Evolutionary conservation across 306 rosid species (phyloP), one percentile per base, ranked within the genome.

Genomic region (Begonia masoniana): DNA sequence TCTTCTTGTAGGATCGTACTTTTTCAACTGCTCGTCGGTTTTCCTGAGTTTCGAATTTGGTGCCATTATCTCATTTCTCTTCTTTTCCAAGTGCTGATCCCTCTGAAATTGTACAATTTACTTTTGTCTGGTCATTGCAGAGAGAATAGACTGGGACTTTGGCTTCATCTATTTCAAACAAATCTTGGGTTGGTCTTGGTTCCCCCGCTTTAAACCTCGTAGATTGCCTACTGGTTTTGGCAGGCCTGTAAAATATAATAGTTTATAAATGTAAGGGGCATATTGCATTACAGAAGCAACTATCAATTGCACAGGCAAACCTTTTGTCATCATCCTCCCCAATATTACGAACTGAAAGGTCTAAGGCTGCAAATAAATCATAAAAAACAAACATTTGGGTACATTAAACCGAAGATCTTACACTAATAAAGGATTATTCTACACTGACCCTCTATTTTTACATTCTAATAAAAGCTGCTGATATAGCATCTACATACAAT

Each of bases 1-100:
- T 36, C 72, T 91, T 92, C 80, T 77, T 85, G 69, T 91, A 91
- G 42, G 96, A 81, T 52, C 48, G 72, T 60, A 81, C 49, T 77
- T 75, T 85, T 74, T 24, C 78, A 42, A 65, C 83, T 7, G 96
- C 70, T 62, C 64, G 79, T 48, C 66, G 71, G 49, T 14, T 36
- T 60, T 75, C 82, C 55, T 56, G 76, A 43, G 68, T 58, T 47
- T 62, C 77, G 47, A 54, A 42, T 47, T 21, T 43, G 23, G 12
- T 21, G 19, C 60, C 31, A 57, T 50, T 49, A 26, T 63, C 67
- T 54, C 55, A 65, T 35, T 60, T 65, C 47, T 62, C 67, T 57
- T 61, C 64, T 51, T 57, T 59, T 64, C 63, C 46, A 26, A 46
- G 56, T 23, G 52, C 24, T 46, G 65, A 35, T 50, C 60, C 47